Conservation (phyloP, 2,329 filamentous ascomycete genomes). For the Ceratocystis cacaofunesta region DNA sequence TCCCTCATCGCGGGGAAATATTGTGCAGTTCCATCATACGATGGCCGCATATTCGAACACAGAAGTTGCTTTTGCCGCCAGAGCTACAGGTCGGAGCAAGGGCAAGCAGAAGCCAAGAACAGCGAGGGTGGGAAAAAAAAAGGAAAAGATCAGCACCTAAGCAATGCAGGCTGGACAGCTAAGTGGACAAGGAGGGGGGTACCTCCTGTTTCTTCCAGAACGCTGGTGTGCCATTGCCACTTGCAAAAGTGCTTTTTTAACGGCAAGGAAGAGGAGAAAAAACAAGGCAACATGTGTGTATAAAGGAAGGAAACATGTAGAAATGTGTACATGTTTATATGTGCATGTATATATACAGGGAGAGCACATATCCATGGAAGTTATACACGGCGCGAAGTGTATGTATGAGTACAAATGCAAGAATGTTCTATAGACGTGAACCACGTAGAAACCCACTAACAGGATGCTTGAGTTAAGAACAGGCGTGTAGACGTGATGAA, state of each 20-base stretch:
- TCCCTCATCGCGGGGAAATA: neutral
- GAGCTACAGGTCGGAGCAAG: neutral
- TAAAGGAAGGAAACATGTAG: too few species aligned
- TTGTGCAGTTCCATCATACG: slow-evolving; percentile 3
- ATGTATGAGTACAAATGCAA: too few species aligned
- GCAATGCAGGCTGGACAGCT: too few species aligned
- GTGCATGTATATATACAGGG: too few species aligned
- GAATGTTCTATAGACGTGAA: too few species aligned
- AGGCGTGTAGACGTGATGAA: too few species aligned
- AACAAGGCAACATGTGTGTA: neutral
- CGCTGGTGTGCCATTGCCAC: neutral
- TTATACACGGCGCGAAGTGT: too few species aligned
- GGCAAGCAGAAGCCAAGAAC: neutral
- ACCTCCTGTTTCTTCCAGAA: neutral
- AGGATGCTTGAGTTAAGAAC: too few species aligned
- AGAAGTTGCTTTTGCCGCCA: slow-evolving; percentile 5
- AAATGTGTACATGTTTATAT: too few species aligned
- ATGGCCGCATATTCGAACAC: neutral
- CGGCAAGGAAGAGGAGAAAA: neutral
- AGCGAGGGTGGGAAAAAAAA: neutral
- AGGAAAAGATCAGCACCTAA: neutral
- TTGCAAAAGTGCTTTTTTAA: neutral
- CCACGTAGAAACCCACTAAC: too few species aligned
- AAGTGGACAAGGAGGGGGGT: neutral
- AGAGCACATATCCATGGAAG: too few species aligned